Base-by-base conservation (phyloP, 495 filamentous ascomycete genomes). In the Podospora pseudopauciseta region DNA sequence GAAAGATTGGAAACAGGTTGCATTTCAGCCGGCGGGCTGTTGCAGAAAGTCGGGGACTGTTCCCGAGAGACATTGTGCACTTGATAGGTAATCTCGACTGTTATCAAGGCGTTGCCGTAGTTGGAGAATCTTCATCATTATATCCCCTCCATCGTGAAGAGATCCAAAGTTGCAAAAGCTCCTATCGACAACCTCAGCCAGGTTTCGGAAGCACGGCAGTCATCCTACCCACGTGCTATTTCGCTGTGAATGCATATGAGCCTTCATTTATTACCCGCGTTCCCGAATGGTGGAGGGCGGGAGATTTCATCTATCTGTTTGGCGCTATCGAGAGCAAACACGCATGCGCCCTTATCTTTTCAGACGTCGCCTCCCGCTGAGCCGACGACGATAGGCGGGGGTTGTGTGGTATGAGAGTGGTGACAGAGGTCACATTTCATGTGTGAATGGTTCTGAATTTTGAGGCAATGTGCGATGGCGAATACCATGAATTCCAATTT, bases 301-400 rank as follows among this genome's bases (percentile, higher is more conserved):
- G 2, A 49, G 39, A 49, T 32, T 32, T 28, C 30, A 44, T 44
- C 27, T 18, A 49, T 19, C 61, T 13, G 16, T 20, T 28, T 63
- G 27, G 26, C 19, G 23, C 61, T 63, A 63, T 53, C 61, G 34
- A 49, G 30, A 49, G 61, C 61, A 49, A 63, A 61, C 20, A 27
- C 59, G 7, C 23, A 39, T 63, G 32, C 61, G 7, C 30, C 30
- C 28, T 63, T 63, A 63, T 63, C 61, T 63, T 44, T 63, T n/a
- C 60, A 63, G 39, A 63, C 60, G 27, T 60, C 27, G 13, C 23
- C 58, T 30, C 59, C 59, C 56, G 19, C 13, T 20, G 19, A 58
- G n/a, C 56, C 56, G 56, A 58, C 3, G 19, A 6, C 20, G 56
- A 59, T 58, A 18, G 6, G 56, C 26, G 56, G 56, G 56, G 56